Conservation (phyloP, 2,329 filamentous ascomycete genomes). For the Escovopsis sp. region DNA sequence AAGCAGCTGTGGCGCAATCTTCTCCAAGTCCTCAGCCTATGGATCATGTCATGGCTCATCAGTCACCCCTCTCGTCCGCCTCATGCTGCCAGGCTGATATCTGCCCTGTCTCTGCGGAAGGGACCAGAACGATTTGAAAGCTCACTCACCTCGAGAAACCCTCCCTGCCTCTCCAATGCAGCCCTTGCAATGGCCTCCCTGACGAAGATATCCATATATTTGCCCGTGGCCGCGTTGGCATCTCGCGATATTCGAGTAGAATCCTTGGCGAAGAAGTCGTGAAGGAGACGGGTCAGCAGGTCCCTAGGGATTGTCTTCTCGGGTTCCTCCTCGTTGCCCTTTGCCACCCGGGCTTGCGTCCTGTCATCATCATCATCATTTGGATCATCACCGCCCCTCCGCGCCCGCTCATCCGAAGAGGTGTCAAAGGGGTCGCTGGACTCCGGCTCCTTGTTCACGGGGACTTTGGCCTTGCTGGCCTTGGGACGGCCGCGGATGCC, state of each 20-base stretch:
- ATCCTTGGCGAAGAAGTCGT: conserved; percentile 62
- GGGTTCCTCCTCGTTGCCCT: conserved; percentile 21
- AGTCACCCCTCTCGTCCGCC: background rate
- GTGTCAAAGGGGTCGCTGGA: conserved; percentile 23
- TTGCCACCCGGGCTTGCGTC: background rate
- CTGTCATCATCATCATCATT: background rate
- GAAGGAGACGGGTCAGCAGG: conserved; percentile 60
- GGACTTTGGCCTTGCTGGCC: conserved; percentile 13
- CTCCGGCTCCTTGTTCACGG: conserved; percentile 12
- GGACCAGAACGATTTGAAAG: too few relatives aligned
- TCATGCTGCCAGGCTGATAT: too few relatives aligned
- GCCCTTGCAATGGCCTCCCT: conserved; percentile 75
- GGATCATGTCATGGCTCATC: background rate
- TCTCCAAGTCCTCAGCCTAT: conserved; percentile 79
- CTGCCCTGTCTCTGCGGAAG: too few relatives aligned
- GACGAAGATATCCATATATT: conserved; percentile 86
- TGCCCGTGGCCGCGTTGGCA: conserved; percentile 61
- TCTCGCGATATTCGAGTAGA: conserved; percentile 61
- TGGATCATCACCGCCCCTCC: conserved; percentile 7
- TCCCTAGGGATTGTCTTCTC: conserved; percentile 50
- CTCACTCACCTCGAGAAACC: conserved; percentile 56
- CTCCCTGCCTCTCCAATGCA: conserved; percentile 52
- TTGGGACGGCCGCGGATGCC: conserved; percentile 23
- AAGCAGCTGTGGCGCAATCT: conserved; percentile 68
- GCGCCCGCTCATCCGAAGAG: conserved; percentile 17